Evolutionary conservation across 306 rosid genomes (phyloP).

Genomic region (Begonia peltatifolia): DNA sequence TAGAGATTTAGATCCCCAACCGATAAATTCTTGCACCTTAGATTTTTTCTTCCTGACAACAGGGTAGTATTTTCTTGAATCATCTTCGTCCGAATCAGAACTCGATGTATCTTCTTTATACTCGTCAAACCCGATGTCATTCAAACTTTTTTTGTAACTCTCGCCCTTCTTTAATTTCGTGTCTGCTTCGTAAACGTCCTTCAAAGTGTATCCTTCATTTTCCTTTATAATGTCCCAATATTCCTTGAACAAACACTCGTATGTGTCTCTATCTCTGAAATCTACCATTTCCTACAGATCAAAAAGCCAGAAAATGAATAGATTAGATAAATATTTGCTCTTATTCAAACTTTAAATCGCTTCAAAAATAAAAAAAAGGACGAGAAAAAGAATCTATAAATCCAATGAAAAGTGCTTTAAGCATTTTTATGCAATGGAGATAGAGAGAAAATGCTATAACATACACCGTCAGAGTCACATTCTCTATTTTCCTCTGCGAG

Average conservation of each 20-base stretch:
- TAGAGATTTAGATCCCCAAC: conserved; percentile 65
- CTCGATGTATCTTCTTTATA: conserved; percentile 9
- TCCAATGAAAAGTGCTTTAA: background rate
- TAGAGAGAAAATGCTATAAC: conserved; percentile 6
- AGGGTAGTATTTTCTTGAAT: conserved; percentile 2
- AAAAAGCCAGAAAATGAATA: conserved; percentile 3
- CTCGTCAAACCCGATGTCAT: conserved; percentile 3
- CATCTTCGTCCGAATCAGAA: conserved; percentile 8
- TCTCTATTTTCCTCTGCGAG: conserved; percentile 35
- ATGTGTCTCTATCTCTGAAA: conserved; percentile 38
- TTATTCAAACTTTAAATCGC: background rate
- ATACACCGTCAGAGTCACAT: conserved; percentile 43
- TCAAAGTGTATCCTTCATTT: conserved; percentile 34
- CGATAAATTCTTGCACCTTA: conserved; percentile 12
- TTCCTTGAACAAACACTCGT: conserved; percentile 61
- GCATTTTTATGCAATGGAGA: no score
- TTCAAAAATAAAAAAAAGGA: background rate
- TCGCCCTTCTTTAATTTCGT: conserved; percentile 10
- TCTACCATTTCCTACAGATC: conserved; percentile 33
- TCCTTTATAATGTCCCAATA: conserved; percentile 57
- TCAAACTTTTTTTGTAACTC: background rate
- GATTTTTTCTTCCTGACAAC: conserved; percentile 13
- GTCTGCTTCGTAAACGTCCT: conserved; percentile 15
- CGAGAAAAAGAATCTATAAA: background rate
- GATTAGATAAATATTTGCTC: background rate